Base-by-base conservation (phyloP, 208 protist species). In the Phytomonas sp. region DNA sequence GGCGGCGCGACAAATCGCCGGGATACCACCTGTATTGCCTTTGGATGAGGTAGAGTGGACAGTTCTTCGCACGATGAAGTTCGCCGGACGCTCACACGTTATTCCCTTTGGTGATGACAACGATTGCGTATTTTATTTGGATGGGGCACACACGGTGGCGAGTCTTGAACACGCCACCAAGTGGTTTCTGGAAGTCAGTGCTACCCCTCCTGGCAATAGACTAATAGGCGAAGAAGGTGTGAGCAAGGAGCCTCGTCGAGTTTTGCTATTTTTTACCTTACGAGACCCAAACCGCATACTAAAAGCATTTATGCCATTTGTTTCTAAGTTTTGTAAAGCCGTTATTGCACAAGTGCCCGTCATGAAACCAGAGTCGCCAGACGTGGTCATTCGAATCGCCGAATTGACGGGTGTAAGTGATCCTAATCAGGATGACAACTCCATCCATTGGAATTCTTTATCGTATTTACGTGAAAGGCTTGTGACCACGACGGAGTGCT, bases 131-230 rank as follows among this genome's bases (percentile, higher is more conserved):
- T 68, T 94, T 11, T 94, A 92, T 71, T 71, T 97, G 11, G 92
- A 97, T 70, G 89, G 92, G n/a, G 92, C 92, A 1, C 92, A 97
- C 75, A 97, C 92, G 0, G 72, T 73, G 34, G 89, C 95, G 80
- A 97, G 92, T 67, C 65, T 97, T 19, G 23, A 42, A 5, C 42
- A 75, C 33, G 88, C 88, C 5, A 86, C 81, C 23, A 52, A 76
- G 59, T 97, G 92, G 90, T 95, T 93, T 61, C 37, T 94, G n/a
- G 77, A 85, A 2, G 83, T 63, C n/a, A 94, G 89, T 72, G 76
- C 78, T 26, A 64, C 49, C 6, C 36, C 65, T 12, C 82, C 79
- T 37, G 56, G 75, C 37, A 79, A 85, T 64, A 26, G 16, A 42
- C 31, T 4, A 66, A 82, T 23, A 33, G 61, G 2, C 4, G 29